Evolutionary conservation across 164 flowering plant species (phyloP), one percentile per base, ranked within the genome.

Genomic region (Sedum album): DNA sequence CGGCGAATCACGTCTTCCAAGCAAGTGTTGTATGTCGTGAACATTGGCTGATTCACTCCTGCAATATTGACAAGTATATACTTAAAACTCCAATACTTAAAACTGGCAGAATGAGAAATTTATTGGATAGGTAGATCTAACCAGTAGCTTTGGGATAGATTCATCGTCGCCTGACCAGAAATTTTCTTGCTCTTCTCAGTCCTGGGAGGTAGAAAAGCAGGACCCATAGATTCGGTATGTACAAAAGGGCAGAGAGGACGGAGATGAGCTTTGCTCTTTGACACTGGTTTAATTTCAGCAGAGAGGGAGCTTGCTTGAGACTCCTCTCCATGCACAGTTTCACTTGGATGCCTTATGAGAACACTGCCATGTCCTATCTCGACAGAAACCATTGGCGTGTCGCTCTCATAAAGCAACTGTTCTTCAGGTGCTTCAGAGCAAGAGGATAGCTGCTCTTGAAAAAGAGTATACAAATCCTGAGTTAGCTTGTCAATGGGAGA

Each of bases 351-450:
- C 74, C 86, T 81, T 31, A 92, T 87, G 42, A 95, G 93, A 70
- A 92, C 83, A 75, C 93, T 84, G 75, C 99, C 99, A 80, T 95
- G 94, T 44, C 97, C 97, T 72, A 89, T 88, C 83, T 95, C 99
- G 74, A 87, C 89, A 70, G 97, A 90, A 26, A 82, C 92, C 96
- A 92, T 84, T 3, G 96, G 91, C n/a, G 81, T 81, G 72, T 85
- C 91, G 77, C 81, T 86, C 69, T 86, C 97, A 60, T 82, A 83
- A 74, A 95, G 88, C 74, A 92, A 81, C 70, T 90, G 97, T 71
- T 90, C 97, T 65, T 91, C 96, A 10, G 94, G 85, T 21, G 90
- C 84, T 39, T 77, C 88, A 49, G 97, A 88, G 61, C 89, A 76
- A 76, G 76, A 80, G 1, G 95, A 93, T 60, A 86, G 84, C 72